Evolutionary conservation across 1,139 yeast genomes (phyloP).

Genomic region (Debaryomyces subglobosus): DNA sequence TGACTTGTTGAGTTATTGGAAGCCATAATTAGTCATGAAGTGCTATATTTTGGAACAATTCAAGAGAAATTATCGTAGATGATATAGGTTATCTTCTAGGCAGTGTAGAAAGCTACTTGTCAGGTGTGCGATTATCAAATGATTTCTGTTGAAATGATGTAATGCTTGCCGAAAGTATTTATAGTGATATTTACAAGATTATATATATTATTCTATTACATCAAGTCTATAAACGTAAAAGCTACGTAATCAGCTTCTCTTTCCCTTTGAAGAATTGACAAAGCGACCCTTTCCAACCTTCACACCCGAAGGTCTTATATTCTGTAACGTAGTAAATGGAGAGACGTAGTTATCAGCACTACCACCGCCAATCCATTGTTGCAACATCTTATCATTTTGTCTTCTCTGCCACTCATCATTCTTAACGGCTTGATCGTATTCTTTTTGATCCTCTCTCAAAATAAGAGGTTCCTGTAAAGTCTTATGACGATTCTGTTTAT

Average conservation of each 20-base stretch:
- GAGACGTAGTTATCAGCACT: conserved; percentile 88
- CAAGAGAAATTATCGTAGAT: no score
- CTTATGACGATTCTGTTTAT: conserved; percentile 59
- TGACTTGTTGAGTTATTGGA: conserved; percentile 25
- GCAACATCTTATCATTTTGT: conserved; percentile 80
- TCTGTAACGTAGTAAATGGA: conserved; percentile 77
- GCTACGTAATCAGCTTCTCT: conserved; percentile 23
- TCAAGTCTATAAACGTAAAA: background rate
- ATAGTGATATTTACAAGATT: background rate
- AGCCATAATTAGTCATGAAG: conserved; percentile 9
- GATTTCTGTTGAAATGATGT: background rate
- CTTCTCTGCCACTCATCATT: conserved; percentile 86
- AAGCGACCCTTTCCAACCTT: conserved; percentile 81
- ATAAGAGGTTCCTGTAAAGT: conserved; percentile 56
- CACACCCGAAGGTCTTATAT: conserved; percentile 67
- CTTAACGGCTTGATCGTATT: conserved; percentile 84
- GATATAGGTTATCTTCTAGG: conserved; percentile 1
- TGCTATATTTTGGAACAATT: background rate
- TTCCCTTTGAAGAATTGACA: conserved; percentile 64
- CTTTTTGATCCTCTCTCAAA: conserved; percentile 91
- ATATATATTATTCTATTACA: background rate
- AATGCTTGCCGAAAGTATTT: background rate
- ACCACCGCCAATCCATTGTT: conserved; percentile 93
- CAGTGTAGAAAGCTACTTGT: conserved; percentile 4
- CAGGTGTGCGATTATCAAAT: conserved; percentile 1